phyloP scores from a whole-genome alignment of 2,329 filamentous ascomycete genomes.

The Truncatella angustata region DNA sequence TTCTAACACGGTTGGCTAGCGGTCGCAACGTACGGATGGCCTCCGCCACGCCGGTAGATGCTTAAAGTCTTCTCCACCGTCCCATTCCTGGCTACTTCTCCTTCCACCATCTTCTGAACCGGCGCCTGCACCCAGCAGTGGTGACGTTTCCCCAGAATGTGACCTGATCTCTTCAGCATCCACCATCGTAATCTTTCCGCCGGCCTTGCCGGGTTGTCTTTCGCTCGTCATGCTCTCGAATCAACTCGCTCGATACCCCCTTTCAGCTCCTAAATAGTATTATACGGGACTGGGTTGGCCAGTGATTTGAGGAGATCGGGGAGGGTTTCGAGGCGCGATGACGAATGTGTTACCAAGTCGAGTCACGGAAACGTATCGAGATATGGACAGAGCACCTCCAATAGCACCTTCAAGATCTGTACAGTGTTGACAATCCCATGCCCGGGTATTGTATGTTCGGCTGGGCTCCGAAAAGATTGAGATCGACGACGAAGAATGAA shows the following conservation, averaged over 20 bases:
- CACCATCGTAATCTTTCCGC: slow-evolving; percentile 22
- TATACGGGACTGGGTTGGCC: too few species aligned
- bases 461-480: background rate
- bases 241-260: too few species aligned
- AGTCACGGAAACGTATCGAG: background rate
- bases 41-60: slow-evolving; percentile 60
- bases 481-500: background rate
- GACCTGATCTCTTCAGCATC: slow-evolving; percentile 19
- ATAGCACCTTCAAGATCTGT: background rate
- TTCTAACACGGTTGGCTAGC: background rate
- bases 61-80: slow-evolving; percentile 55
- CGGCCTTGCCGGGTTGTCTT: slow-evolving; percentile 14
- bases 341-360: too few species aligned
- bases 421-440: background rate
- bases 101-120: slow-evolving; percentile 14
- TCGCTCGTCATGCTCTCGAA: slow-evolving; percentile 21
- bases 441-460: background rate
- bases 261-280: background rate
- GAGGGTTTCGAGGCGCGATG: too few species aligned
- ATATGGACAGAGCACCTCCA: background rate
- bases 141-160: slow-evolving; percentile 31
- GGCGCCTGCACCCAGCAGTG: slow-evolving; percentile 34
- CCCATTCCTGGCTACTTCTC: slow-evolving; percentile 38
- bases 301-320: too few species aligned
- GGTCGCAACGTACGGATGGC: slow-evolving; percentile 54